A percentile compares a stretch with the other conserved stretches of the same genome.
Evolutionary conservation across 257 asterid species (phyloP).

Genomic region (Petunia secreta): DNA sequence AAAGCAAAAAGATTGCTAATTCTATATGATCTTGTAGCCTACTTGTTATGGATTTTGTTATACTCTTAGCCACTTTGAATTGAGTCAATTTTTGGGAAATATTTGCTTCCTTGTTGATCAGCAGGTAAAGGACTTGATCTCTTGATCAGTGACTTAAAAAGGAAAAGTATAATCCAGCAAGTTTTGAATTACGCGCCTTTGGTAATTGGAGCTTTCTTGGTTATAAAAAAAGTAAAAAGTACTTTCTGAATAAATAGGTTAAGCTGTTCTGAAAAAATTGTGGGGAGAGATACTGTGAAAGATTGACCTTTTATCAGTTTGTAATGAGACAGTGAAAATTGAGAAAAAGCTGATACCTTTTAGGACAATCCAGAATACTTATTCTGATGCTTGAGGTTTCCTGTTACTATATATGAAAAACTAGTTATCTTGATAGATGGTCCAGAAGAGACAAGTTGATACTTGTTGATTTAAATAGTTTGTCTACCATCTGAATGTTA

Average conservation of each 20-base stretch:
- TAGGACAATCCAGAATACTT: background rate
- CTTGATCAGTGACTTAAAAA: background rate
- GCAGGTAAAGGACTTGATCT: background rate
- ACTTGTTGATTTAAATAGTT: background rate
- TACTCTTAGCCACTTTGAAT: conserved; percentile 1
- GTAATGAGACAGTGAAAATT: background rate
- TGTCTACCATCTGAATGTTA: background rate
- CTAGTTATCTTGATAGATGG: background rate
- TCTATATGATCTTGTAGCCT: background rate
- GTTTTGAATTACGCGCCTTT: no score
- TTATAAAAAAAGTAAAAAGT: no score
- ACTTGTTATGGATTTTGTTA: background rate
- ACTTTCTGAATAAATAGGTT: conserved; percentile 16
- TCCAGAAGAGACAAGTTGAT: background rate
- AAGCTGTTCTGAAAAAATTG: conserved; percentile 12
- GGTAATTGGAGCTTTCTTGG: no score
- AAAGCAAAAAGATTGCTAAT: background rate
- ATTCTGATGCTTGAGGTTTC: background rate
- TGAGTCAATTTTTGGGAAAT: background rate
- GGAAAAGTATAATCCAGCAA: background rate
- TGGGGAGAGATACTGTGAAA: background rate
- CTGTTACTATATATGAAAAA: background rate
- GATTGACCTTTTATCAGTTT: background rate
- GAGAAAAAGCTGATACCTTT: background rate
- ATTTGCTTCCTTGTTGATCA: background rate